Evolutionary conservation across 495 filamentous ascomycete genomes (phyloP).

Genomic region (Astrothelium subdiscretum): DNA sequence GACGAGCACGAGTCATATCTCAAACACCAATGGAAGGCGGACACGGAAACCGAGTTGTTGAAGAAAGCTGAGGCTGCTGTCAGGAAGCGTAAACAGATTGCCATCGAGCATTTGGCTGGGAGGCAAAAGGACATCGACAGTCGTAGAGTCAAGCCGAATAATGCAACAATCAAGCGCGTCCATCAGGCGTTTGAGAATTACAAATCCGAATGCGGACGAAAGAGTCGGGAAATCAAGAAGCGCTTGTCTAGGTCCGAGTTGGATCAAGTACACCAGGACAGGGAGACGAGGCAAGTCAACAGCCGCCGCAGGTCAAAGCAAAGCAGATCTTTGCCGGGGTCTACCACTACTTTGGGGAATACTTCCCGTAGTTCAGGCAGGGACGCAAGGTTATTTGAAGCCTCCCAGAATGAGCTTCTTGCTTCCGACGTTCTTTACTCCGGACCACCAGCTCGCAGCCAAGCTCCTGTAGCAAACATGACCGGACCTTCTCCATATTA

Average conservation of each 20-base stretch:
- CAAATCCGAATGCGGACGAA: background rate
- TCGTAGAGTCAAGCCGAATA: background rate
- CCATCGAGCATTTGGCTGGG: background rate
- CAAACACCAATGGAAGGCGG: background rate
- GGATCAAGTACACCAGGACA: background rate
- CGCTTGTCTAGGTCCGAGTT: background rate
- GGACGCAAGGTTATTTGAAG: background rate
- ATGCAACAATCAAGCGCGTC: background rate
- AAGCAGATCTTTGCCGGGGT: background rate
- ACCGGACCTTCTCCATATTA: background rate
- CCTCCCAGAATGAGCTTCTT: background rate
- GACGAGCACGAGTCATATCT: background rate
- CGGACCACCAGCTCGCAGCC: background rate
- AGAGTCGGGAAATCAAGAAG: background rate
- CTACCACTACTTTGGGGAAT: background rate
- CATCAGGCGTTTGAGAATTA: background rate
- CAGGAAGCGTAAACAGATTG: background rate
- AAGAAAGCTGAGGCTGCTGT: background rate
- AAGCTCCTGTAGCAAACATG: background rate
- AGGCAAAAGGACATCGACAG: background rate
- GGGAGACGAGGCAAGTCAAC: background rate
- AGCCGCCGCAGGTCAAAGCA: background rate
- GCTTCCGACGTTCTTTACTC: background rate
- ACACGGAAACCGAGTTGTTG: background rate
- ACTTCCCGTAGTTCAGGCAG: background rate